Base-by-base conservation (phyloP, 441 rosid species). In the Adansonia madagascariensis region DNA sequence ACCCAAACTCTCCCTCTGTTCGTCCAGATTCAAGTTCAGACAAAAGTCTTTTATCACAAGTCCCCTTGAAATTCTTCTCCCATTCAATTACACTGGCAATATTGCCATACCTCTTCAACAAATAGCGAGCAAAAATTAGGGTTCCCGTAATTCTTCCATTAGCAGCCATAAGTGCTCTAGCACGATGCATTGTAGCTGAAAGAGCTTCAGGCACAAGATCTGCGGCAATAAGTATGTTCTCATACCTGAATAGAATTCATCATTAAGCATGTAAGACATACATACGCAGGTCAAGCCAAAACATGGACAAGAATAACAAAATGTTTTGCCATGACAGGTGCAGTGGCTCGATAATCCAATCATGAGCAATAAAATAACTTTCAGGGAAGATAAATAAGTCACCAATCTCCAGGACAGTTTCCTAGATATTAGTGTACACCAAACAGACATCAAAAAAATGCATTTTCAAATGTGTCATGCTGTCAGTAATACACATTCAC, bases 1-100 rank as follows among this genome's bases (percentile, higher is more conserved):
- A 86, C 76, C 94, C 98, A 77, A 86, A 88, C 81, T 97, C 98
- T 53, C 90, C 92, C 75, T 93, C 97, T 43, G 89, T 71, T 68
- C 91, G 91, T 15, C 92, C 87, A 78, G 93, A 89, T 75, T 97
- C 99, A 84, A 97, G 94, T 84, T 94, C 98, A 84, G 98, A 90
- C 77, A 92, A 81, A 62, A 97, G 91, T 82, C 97, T 89, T 86
- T 91, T 92, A 83, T 97, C 98, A 39, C 89, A 87, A 22, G 87
- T 86, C 81, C 85, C 80, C 86, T 86, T 92, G 80, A 89, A 87
- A 86, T 77, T 88, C 88, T 87, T 92, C 88, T 91, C 90, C 99
- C 98, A 95, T 78, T 95, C 97, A 67, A 86, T 73, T 15, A 97
- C 94, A 84, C 97, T 92, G 68, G 89, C 90, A 85, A 90, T 84